Base-by-base conservation (phyloP, 768 basidiomycete species). In the Lanmaoa pseudosensibilis region DNA sequence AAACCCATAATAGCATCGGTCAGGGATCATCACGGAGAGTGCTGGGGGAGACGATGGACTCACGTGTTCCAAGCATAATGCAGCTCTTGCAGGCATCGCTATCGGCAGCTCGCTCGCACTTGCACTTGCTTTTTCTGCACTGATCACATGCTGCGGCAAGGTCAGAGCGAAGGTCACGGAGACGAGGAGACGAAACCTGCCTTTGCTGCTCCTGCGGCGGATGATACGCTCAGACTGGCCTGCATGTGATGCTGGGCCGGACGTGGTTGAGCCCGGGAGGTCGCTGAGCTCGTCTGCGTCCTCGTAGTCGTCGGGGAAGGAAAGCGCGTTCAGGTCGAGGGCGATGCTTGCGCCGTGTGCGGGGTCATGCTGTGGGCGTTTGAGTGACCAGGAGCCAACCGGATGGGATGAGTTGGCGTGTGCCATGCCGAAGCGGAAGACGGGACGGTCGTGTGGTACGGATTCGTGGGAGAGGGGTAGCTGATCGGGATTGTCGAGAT, bases 121-220 rank as follows among this genome's bases (percentile, higher is more conserved):
- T 92, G 78, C 92, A 93, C 67, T 92, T 92, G 66, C 85, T 88
- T 72, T 93, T 93, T 54, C 91, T 83, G 70, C 92, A 93, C 65
- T 92, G 90, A 73, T 93, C 91, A 74, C 91, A 94, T 23, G 92
- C 90, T 88, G 60, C 16, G 7, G 30, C 13, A 40, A 37, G n/a
- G 41, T 59, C 23, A 54, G 58, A 11, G n/a, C 1, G 21, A 33
- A 5, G 1, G 15, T 23, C 18, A 30, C 11, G 25, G 34, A 27
- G 49, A 33, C 54, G 8, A 37, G 38, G 47, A 15, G 44, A 46
- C 10, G 45, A 48, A 40, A 71, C 73, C 21, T 61, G 82, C 87
- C 87, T 82, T 90, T 92, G 70, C 87, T 90, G 62, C 89, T 91
- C 62, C 89, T 75, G 53, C 90, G 78, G 54, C 89, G 76, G 46